Base-by-base conservation (phyloP, 2,329 filamentous ascomycete species). In the Chrysoporthe austroafricana region DNA sequence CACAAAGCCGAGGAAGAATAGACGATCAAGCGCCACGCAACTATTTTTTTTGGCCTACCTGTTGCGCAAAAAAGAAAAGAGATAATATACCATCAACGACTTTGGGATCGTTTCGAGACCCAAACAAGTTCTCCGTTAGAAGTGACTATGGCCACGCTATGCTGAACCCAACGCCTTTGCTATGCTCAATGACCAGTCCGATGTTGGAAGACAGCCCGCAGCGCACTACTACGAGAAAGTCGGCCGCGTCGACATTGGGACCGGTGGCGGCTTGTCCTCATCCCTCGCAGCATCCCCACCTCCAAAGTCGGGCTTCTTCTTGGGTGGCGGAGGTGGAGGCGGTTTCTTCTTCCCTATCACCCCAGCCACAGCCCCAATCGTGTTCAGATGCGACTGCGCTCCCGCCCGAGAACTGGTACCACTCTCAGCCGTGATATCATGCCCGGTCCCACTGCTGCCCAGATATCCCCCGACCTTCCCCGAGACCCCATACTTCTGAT, bases 401-500 rank as follows among this genome's bases (percentile, higher is more conserved):
- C 50, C 58, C 9, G 54, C 56, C 13, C 48, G 65, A 36, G 43
- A 32, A n/a, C 60, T 46, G 54, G 62, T 57, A 16, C 60, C 60
- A 36, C 52, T 58, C 50, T 18, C 58, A 32, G 39, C 63, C 18
- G 43, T 32, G 16, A 48, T 66, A 32, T 36, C 39, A 36, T 64
- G 54, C 50, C 64, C 64, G 9, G 50, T 54, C 21, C 42, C 63
- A n/a, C 36, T 52, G n/a, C 18, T 65, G 56, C 69, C 68, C 13
- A 72, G 42, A 60, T 73, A 74, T 16, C 73, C 76, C 9, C 77
- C 76, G 4, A 79, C 72, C 71, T 77, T 81, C 50, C 81, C 77
- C 46, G 76, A 69, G 4, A 89, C 79, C 3, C 86, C 86, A 72
- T 90, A 90, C 74, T 88, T 90, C 73, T 89, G 84, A 65, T 88